Base-by-base conservation (phyloP, 1,284 basidiomycete species). In the Tilletia walkeri region DNA sequence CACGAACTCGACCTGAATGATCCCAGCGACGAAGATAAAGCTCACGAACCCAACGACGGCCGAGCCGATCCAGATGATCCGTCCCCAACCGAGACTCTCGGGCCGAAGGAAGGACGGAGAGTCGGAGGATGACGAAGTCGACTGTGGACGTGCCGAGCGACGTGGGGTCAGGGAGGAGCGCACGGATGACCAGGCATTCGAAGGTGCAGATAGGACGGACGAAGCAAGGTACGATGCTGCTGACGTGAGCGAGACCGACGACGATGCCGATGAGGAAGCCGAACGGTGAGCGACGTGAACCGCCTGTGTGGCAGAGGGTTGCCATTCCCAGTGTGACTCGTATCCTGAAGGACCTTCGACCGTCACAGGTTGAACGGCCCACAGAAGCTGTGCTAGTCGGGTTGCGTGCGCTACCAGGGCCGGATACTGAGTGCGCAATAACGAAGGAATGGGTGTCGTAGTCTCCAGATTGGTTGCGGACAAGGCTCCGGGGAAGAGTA, bases 21-120 rank as follows among this genome's bases (percentile, higher is more conserved):
- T 34, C 3, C 59, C 59, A 9, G 59, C 16, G 59, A 63, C 36
- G 36, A 63, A 63, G 36, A 63, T 39, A 36, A 63, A 63, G 38
- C 59, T 63, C 34, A 63, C 36, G 18, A 63, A 36, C 16, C 59
- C 59, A 10, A 63, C 59, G 36, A 63, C 36, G 36, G 59, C 59
- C 36, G 59, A 38, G 59, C 36, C 18, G 59, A 63, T 63, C 59
- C 59, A 63, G 36, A 63, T 14, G 36, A 41, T 18, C 9, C 59
- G 34, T 16, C 59, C 59, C 59, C 59, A 63, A 36, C 59, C 59
- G 3, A 63, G 59, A 38, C 16, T 38, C 36, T 38, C 59, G 6
- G 59, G 36, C 14, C 59, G 4, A 9, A 63, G 30, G 14, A 63
- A 16, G 2, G 54, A 34, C 18, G 54, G 34, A 20, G 54, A 10